A percentile compares a stretch with the other conserved stretches of the same genome.
Evolutionary conservation across 106 monocot genomes (phyloP).

Genomic region (Phalaenopsis equestris): DNA sequence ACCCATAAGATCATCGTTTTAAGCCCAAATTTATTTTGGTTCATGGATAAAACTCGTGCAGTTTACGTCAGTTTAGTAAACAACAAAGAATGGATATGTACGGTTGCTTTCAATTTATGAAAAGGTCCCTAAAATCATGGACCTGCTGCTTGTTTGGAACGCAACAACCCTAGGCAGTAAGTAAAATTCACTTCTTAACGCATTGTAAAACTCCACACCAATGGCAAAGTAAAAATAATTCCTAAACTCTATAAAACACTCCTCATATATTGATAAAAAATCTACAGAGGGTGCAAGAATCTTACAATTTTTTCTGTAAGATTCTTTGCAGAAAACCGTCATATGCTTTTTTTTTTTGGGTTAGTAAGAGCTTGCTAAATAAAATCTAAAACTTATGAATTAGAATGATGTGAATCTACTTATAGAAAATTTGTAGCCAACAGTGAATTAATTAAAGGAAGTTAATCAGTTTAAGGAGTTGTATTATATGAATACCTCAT

Average conservation of each 20-base stretch:
- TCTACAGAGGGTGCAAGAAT: not conserved
- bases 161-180: not conserved
- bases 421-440: too few species aligned
- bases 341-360: too few species aligned
- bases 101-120: not conserved
- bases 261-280: not conserved
- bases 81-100: not conserved
- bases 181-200: not conserved
- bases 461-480: too few species aligned
- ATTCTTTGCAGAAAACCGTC: too few species aligned
- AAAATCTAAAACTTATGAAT: too few species aligned
- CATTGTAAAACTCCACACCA: not conserved
- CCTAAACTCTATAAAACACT: not conserved
- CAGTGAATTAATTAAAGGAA: too few species aligned
- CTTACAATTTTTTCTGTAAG: not conserved
- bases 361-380: too few species aligned
- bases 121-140: not conserved
- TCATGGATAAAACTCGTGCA: not conserved
- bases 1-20: not conserved
- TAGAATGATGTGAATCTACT: too few species aligned
- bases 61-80: not conserved
- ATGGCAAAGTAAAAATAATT: not conserved
- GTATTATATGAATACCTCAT: too few species aligned
- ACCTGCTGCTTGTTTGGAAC: not conserved
- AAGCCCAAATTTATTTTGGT: not conserved